Conservation (phyloP, 495 filamentous ascomycete genomes). For the Penicillium malachiteum region DNA sequence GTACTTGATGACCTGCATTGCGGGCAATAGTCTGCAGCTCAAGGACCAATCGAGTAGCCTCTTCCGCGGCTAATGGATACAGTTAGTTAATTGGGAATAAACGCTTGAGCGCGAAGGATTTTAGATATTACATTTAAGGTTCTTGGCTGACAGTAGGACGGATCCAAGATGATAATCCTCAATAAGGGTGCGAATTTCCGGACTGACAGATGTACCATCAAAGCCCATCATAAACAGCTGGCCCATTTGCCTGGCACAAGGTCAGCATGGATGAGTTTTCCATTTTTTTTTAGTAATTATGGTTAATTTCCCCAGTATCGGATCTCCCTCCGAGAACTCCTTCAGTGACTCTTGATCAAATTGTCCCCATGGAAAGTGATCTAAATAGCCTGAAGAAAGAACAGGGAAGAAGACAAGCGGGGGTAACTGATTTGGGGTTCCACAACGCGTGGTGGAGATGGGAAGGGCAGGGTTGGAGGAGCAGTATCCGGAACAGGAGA, state of each 20-base stretch:
- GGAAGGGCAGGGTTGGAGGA: conserved; percentile 4
- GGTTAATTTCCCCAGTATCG: neutral
- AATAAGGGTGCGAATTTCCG: conserved; percentile 81
- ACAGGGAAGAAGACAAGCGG: neutral
- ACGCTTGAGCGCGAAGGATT: conserved; percentile 6
- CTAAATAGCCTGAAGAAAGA: conserved; percentile 9
- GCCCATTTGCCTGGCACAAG: conserved; percentile 59
- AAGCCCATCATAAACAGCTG: conserved; percentile 96
- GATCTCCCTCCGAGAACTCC: conserved; percentile 26
- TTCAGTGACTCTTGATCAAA: neutral
- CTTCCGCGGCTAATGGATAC: conserved; percentile 64
- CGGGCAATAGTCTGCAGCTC: conserved; percentile 86
- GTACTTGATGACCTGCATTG: conserved; percentile 80
- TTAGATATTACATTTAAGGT: conserved; percentile 70
- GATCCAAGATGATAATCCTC: conserved; percentile 80
- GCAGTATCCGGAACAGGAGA: conserved; percentile 17
- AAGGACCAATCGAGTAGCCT: conserved; percentile 75
- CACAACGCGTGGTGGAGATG: conserved; percentile 15
- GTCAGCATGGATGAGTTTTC: conserved; percentile 32
- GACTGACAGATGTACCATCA: conserved; percentile 83
- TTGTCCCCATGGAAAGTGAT: conserved; percentile 20
- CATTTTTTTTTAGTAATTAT: conserved; percentile 5
- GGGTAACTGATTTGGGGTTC: conserved; percentile 14
- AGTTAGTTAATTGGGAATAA: conserved; percentile 18
- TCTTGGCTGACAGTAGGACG: conserved; percentile 86